phyloP scores from a whole-genome alignment of 2,329 filamentous ascomycete species.

The Lecanicillium sp. region DNA sequence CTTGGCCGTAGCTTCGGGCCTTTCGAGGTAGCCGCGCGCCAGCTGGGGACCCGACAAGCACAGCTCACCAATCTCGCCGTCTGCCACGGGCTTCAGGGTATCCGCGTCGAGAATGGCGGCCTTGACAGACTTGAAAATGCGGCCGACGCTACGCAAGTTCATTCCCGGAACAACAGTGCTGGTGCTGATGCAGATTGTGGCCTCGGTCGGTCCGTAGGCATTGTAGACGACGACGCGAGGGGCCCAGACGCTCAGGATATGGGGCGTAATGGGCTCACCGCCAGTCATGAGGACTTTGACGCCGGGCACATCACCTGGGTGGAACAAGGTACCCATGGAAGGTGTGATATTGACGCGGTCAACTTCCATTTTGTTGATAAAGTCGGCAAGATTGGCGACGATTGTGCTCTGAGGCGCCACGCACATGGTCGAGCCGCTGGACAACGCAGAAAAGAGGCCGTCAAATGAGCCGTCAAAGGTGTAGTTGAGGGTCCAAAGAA shows the following conservation, averaged over 20 bases:
- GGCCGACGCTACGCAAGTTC: neutral
- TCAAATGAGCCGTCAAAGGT: conserved; percentile 17
- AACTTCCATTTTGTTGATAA: conserved; percentile 8
- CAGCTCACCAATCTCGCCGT: conserved; percentile 13
- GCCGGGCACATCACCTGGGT: conserved; percentile 11
- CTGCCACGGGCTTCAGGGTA: neutral
- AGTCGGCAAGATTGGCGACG: conserved; percentile 12
- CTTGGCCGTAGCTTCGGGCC: neutral
- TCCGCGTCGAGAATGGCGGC: neutral
- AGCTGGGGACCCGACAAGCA: conserved; percentile 12
- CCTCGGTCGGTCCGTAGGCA: conserved; percentile 18
- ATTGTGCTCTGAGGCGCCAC: conserved; percentile 16
- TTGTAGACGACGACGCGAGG: conserved; percentile 16
- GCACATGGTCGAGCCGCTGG: conserved; percentile 16
- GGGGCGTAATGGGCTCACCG: conserved; percentile 14
- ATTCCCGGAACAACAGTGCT: neutral
- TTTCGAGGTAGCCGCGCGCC: conserved; percentile 1
- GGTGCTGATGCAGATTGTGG: neutral
- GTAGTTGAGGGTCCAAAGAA: conserved; percentile 18
- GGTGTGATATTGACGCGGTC: conserved; percentile 15
- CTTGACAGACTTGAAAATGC: neutral
- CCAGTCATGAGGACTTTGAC: conserved; percentile 11
- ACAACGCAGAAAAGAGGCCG: conserved; percentile 13
- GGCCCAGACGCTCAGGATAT: conserved; percentile 14
- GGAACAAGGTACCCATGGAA: conserved; percentile 12